Evolutionary conservation across 176 grass and related monocot genomes (phyloP).

Genomic region (Sorghum bicolor): DNA sequence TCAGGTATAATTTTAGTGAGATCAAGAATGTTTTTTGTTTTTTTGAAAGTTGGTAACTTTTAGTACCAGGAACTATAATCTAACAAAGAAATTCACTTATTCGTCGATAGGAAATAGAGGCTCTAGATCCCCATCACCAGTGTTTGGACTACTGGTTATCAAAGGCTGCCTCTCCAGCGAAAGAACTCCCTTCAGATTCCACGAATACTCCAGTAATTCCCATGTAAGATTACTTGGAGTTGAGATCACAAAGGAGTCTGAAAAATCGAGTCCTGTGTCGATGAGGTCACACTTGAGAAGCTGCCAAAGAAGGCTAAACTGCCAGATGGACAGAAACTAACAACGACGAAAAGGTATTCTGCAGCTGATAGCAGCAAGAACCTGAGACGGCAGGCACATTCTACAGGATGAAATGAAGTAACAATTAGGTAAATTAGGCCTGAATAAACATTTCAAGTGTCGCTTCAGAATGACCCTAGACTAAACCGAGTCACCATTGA

Average conservation of each 20-base stretch:
- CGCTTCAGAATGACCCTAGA: slow-evolving; percentile 22
- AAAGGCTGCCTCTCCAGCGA: slow-evolving; percentile 20
- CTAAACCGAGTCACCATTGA: slow-evolving; percentile 27
- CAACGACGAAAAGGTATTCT: not conserved
- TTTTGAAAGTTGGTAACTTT: not conserved
- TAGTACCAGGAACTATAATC: not conserved
- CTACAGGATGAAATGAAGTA: slow-evolving; percentile 43
- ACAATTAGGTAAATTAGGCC: slow-evolving; percentile 43
- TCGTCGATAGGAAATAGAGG: slow-evolving; percentile 61
- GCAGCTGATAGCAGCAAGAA: slow-evolving; percentile 29
- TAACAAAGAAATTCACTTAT: slow-evolving; percentile 9
- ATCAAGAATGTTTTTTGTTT: not conserved
- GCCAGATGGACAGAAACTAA: slow-evolving; percentile 55
- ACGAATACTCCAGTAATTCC: not conserved
- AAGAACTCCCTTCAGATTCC: slow-evolving; percentile 19
- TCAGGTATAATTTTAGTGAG: slow-evolving; percentile 39
- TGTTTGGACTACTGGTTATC: slow-evolving; percentile 77
- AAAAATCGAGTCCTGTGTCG: slow-evolving; percentile 26
- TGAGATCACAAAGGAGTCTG: slow-evolving; percentile 39
- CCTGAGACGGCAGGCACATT: slow-evolving; percentile 13
- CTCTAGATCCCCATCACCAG: slow-evolving; percentile 52
- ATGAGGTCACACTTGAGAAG: slow-evolving; percentile 38
- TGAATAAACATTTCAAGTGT: not conserved
- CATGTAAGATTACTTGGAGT: slow-evolving; percentile 36
- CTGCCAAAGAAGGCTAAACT: slow-evolving; percentile 51